Evolutionary conservation across 1,284 basidiomycete species (phyloP), one percentile per base, ranked within the genome.

Genomic region (Marasmius fiardii): DNA sequence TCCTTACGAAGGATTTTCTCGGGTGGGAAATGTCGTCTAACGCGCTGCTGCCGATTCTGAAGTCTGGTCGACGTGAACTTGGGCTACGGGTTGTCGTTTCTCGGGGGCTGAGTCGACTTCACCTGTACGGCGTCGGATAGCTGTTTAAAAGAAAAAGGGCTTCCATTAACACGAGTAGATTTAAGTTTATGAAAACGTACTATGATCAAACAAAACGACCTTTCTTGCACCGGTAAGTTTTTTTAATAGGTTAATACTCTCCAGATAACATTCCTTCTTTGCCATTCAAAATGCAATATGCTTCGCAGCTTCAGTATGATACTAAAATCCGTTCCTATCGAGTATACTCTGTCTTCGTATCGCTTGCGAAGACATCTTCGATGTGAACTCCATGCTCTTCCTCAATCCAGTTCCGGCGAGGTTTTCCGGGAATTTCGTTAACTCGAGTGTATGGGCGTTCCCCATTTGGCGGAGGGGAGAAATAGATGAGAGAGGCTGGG

Each of bases 21-120:
- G 0, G 72, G 63, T 0, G 81, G 78, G 18, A 82, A 74, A 61
- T 86, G 83, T 7, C 78, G 74, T 41, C 73, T 72, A 11, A 86
- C 80, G 5, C 82, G 69, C 71, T 4, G 68, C 65, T 18, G 82
- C 72, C 0, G 82, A 77, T 5, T 66, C 63, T 1, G 71, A 63
- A 0, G 81, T 83, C 61, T 84, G 81, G 65, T 84, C 82, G 48
- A 82, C 76, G 61, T 84, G 83, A 0, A 75, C 78, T 21, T 58
- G 55, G 21, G 71, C 52, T 20, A 81, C 81, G 0, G 81, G 83
- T 64, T 80, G 79, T 21, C 81, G 76, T 35, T 66, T 79, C 48
- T 74, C 57, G 0, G 76, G 72, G 20, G 68, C 63, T 52, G 75
- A 72, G 12, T 74, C 76, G 14, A 62, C 43, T 44, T 74, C 64